Evolutionary conservation across 495 filamentous ascomycete genomes (phyloP).

Genomic region (Hypoxylon crocopeplum): DNA sequence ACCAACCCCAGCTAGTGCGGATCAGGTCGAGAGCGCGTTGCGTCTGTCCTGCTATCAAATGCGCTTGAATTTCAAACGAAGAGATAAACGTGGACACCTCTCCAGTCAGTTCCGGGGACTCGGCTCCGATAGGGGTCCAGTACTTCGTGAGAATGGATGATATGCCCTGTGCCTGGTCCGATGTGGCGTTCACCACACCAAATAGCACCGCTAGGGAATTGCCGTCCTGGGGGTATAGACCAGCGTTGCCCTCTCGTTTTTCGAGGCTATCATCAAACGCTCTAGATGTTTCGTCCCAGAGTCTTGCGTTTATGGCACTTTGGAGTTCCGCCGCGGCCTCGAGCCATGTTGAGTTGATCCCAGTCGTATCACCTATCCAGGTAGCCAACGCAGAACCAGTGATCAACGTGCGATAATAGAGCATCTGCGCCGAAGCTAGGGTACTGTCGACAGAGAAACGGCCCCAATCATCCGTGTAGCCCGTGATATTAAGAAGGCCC

Average conservation of each 20-base stretch:
- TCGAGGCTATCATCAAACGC: constrained; percentile 64
- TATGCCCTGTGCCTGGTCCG: constrained; percentile 43
- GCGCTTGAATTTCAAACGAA: constrained; percentile 68
- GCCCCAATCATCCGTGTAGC: constrained; percentile 62
- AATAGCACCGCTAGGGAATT: constrained; percentile 57
- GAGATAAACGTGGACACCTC: constrained; percentile 71
- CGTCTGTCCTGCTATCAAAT: constrained; percentile 59
- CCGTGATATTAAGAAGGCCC: constrained; percentile 64
- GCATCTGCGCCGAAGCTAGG: constrained; percentile 64
- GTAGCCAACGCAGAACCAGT: constrained; percentile 58
- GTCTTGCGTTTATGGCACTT: constrained; percentile 53
- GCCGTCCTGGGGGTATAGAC: constrained; percentile 59
- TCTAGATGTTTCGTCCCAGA: constrained; percentile 58
- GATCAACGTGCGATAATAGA: constrained; percentile 60
- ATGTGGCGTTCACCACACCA: constrained; percentile 42
- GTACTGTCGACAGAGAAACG: constrained; percentile 59
- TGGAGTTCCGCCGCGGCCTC: constrained; percentile 47
- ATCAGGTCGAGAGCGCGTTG: constrained; percentile 65
- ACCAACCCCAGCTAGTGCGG: constrained; percentile 67
- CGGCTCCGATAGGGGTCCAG: constrained; percentile 67
- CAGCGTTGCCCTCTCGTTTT: constrained; percentile 29
- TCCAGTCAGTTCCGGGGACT: constrained; percentile 62
- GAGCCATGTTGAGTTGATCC: constrained; percentile 52
- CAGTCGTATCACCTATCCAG: constrained; percentile 56
- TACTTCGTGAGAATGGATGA: constrained; percentile 56